phyloP scores from a whole-genome alignment of 1,139 yeast genomes.

The Taphrina populina region DNA sequence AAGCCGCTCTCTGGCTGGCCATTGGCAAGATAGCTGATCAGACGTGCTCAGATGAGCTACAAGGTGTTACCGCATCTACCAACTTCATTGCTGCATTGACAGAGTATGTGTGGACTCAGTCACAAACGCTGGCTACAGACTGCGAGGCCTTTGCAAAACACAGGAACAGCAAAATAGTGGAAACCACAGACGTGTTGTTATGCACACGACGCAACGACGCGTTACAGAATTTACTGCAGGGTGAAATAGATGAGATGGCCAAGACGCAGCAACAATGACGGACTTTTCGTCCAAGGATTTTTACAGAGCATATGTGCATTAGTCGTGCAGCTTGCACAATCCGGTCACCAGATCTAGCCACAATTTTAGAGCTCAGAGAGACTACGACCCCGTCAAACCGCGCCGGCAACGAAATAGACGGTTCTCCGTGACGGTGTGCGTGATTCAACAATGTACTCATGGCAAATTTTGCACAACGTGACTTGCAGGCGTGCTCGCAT shows the following conservation, averaged over 20 bases:
- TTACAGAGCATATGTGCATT: too few relatives aligned
- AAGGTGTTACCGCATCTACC: conserved; percentile 24
- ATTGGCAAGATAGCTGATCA: conserved; percentile 27
- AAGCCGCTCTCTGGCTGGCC: conserved; percentile 23
- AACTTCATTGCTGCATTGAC: conserved; percentile 29
- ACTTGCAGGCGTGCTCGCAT: too few relatives aligned
- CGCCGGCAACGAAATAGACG: too few relatives aligned
- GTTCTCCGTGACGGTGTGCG: too few relatives aligned
- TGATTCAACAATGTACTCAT: too few relatives aligned
- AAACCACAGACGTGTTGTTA: conserved; percentile 15
- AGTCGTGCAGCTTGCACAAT: too few relatives aligned
- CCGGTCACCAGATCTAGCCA: too few relatives aligned
- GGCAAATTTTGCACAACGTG: too few relatives aligned
- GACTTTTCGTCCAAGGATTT: too few relatives aligned
- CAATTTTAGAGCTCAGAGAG: too few relatives aligned
- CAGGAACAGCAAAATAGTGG: conserved; percentile 9
- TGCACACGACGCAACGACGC: conserved; percentile 27
- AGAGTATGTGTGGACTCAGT: conserved; percentile 25
- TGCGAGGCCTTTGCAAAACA: conserved; percentile 24
- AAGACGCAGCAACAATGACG: too few relatives aligned
- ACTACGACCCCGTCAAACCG: too few relatives aligned
- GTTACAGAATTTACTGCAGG: conserved; percentile 1
- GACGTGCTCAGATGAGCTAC: conserved; percentile 12
- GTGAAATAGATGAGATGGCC: conserved; percentile 2
- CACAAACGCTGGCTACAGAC: conserved; percentile 12